These are phyloP conservation scores for Colletotrichum incanum DNA, from an alignment of 2,329 filamentous ascomycete species.

Conservation along the genomic window DNA sequence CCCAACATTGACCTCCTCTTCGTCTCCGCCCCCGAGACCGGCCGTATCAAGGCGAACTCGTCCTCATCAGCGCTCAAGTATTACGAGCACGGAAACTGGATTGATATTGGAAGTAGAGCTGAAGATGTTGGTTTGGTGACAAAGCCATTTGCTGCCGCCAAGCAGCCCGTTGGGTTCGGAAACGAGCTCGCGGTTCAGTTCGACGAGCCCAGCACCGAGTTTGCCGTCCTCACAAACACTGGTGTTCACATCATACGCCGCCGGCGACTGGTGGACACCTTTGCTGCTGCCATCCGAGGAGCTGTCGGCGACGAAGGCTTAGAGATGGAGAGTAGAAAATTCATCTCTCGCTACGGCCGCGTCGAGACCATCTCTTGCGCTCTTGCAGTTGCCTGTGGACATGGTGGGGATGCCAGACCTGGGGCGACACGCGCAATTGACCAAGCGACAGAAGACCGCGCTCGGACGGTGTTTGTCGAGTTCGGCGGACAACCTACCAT, in stretches of 20 bases:
- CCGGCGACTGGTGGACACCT: conserved; percentile 90
- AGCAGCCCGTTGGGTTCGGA: conserved; percentile 83
- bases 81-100: conserved; percentile 85
- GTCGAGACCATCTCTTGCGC: conserved; percentile 92
- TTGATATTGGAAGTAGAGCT: conserved; percentile 80
- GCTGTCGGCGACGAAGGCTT: conserved; percentile 84
- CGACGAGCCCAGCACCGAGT: conserved; percentile 84
- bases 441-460: conserved; percentile 87
- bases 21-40: conserved; percentile 89
- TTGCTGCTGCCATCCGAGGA: conserved; percentile 84
- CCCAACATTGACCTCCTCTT: conserved; percentile 80
- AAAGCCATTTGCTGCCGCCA: conserved; percentile 78
- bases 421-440: conserved; percentile 85
- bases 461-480: conserved; percentile 90
- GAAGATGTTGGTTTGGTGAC: conserved; percentile 87
- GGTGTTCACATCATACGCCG: conserved; percentile 90
- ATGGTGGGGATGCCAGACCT: conserved; percentile 82
- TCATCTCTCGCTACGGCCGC: conserved; percentile 89
- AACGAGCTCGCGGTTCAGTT: conserved; percentile 98
- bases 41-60: conserved; percentile 79
- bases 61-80: conserved; percentile 71
- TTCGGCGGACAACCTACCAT: conserved; percentile 90
- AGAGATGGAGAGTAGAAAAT: conserved; percentile 85
- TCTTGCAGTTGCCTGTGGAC: conserved; percentile 93
- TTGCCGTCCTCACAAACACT: conserved; percentile 92